Conservation (phyloP, 1,284 basidiomycete species). For the Kwoniella shivajii region DNA sequence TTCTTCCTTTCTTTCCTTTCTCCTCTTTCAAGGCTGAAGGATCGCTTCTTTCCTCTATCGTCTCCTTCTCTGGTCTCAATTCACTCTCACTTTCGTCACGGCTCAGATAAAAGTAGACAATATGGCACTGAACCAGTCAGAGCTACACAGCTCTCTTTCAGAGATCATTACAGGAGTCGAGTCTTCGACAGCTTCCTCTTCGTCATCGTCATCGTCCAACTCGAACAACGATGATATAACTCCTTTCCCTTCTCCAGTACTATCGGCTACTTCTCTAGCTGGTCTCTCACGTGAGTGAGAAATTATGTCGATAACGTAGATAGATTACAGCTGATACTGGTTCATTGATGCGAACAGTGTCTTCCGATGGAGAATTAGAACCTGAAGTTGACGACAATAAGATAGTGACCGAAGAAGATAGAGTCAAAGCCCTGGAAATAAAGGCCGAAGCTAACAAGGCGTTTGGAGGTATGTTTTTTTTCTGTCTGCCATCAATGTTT, state of each 20-base stretch:
- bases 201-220: conserved; percentile 14
- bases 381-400: conserved; percentile 48
- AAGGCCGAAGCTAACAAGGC: conserved; percentile 86
- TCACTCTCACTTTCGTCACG: too few species aligned
- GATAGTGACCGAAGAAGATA: conserved; percentile 67
- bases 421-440: conserved; percentile 65
- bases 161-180: conserved; percentile 39
- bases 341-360: conserved; percentile 31
- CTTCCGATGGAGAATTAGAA: conserved; percentile 50
- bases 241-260: conserved; percentile 47
- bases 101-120: too few species aligned
- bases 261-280: conserved; percentile 40
- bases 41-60: too few species aligned
- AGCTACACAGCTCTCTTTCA: conserved; percentile 15
- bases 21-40: too few species aligned
- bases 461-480: conserved; percentile 70
- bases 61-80: too few species aligned
- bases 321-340: neutral
- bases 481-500: too few species aligned
- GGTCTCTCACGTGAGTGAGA: conserved; percentile 42
- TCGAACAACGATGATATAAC: conserved; percentile 46
- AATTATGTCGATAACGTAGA: neutral
- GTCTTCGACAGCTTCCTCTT: conserved; percentile 21
- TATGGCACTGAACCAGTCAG: neutral
- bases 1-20: too few species aligned